Conservation (phyloP, 176 grass and related monocot species). For the Avena insularis region DNA sequence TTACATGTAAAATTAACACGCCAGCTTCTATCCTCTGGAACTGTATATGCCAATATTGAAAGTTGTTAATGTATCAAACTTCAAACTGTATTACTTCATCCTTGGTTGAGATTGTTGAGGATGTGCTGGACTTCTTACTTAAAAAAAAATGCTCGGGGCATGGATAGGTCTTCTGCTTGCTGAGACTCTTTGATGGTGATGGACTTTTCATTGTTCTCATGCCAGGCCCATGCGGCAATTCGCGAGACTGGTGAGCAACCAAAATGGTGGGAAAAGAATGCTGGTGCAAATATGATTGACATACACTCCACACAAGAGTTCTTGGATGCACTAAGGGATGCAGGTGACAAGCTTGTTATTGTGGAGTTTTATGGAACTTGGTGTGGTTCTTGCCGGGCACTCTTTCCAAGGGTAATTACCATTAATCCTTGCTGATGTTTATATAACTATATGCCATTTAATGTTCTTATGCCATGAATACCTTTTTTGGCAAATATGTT, state of each 20-base stretch:
- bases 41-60: neutral
- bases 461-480: no score
- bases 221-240: slow-evolving; percentile 53
- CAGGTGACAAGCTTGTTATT: slow-evolving; percentile 76
- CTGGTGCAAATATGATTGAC: slow-evolving; percentile 86
- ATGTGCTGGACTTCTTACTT: slow-evolving; percentile 24
- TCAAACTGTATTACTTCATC: neutral
- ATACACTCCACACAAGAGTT: slow-evolving; percentile 96
- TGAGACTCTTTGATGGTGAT: slow-evolving; percentile 40
- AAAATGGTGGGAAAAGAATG: slow-evolving; percentile 97
- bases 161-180: neutral
- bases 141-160: neutral
- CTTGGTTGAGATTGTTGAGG: neutral
- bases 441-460: neutral
- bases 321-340: slow-evolving; percentile 81
- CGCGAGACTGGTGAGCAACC: slow-evolving; percentile 55
- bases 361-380: slow-evolving; percentile 97
- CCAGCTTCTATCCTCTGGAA: neutral
- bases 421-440: slow-evolving; percentile 27
- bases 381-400: slow-evolving; percentile 91
- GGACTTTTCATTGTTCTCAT: slow-evolving; percentile 42
- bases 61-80: neutral
- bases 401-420: slow-evolving; percentile 83
- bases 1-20: neutral
- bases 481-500: no score